A percentile compares a stretch with the other conserved stretches of the same genome.
phyloP scores from a whole-genome alignment of 1,139 yeast species.

The Zygotorulaspora mrakii region DNA sequence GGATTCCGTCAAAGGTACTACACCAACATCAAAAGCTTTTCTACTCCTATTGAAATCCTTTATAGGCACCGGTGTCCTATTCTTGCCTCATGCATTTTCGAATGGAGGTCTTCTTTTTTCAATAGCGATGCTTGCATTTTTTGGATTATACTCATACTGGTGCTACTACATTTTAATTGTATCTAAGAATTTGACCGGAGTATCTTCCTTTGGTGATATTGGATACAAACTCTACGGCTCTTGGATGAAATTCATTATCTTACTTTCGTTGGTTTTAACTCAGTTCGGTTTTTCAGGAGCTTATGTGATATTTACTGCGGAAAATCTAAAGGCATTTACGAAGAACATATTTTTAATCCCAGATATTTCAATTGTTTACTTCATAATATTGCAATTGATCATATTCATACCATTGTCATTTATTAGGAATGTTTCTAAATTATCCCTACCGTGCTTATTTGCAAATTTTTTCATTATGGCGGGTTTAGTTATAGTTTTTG shows the following conservation, averaged over 20 bases:
- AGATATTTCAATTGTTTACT: slow-evolving; percentile 38
- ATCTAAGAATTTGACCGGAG: slow-evolving; percentile 53
- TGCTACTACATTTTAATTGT: slow-evolving; percentile 62
- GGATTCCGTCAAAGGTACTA: slow-evolving; percentile 47
- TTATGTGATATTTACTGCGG: slow-evolving; percentile 68
- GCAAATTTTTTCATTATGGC: slow-evolving; percentile 63
- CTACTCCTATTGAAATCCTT: slow-evolving; percentile 66
- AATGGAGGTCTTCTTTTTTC: slow-evolving; percentile 71
- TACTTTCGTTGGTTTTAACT: slow-evolving; percentile 59
- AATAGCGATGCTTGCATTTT: slow-evolving; percentile 47
- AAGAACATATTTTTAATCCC: slow-evolving; percentile 42
- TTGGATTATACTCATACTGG: slow-evolving; percentile 65
- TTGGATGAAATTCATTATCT: slow-evolving; percentile 54
- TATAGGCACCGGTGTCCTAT: slow-evolving; percentile 76
- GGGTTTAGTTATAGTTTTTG: slow-evolving; percentile 62
- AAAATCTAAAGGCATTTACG: slow-evolving; percentile 59
- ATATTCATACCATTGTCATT: slow-evolving; percentile 65
- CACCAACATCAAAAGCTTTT: slow-evolving; percentile 64
- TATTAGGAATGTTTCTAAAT: slow-evolving; percentile 66
- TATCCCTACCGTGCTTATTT: slow-evolving; percentile 61
- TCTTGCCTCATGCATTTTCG: slow-evolving; percentile 66
- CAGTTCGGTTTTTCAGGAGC: slow-evolving; percentile 80
- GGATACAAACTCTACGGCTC: slow-evolving; percentile 61
- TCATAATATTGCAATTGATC: slow-evolving; percentile 54
- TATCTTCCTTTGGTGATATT: slow-evolving; percentile 73